Conservation (phyloP, 768 basidiomycete species). For the Ramaria sp. region DNA sequence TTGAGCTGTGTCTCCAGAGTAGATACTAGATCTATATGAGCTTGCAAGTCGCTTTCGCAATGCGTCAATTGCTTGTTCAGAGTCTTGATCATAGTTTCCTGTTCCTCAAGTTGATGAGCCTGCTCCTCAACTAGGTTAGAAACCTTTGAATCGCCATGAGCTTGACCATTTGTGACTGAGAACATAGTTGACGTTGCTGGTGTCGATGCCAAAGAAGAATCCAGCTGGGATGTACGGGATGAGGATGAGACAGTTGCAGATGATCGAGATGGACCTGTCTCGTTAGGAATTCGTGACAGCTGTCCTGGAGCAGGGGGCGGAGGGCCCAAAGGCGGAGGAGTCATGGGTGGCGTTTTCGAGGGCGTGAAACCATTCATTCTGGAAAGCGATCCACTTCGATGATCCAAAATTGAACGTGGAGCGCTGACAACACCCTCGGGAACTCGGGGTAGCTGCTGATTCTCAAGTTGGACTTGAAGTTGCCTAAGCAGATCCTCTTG, state of each 20-base stretch:
- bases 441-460: constrained; percentile 14
- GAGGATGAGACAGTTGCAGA: constrained; percentile 40
- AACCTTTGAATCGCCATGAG: constrained; percentile 44
- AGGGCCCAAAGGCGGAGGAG: constrained; percentile 79
- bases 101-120: constrained; percentile 66
- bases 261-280: constrained; percentile 45
- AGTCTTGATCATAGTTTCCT: constrained; percentile 86
- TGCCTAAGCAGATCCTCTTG: constrained; percentile 67
- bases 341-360: constrained; percentile 64
- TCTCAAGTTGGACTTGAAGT: constrained; percentile 50
- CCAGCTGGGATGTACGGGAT: constrained; percentile 60
- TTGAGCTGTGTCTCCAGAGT: constrained; percentile 79
- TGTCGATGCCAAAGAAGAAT: constrained; percentile 58
- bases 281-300: constrained; percentile 24
- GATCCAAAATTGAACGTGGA: constrained; percentile 34
- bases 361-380: constrained; percentile 54
- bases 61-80: constrained; percentile 91
- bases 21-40: constrained; percentile 81
- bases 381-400: constrained; percentile 34
- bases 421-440: constrained; percentile 35
- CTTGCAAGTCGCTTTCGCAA: constrained; percentile 83
- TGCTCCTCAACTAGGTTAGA: constrained; percentile 57
- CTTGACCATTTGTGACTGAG: constrained; percentile 24
- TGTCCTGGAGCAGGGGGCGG: constrained; percentile 67
- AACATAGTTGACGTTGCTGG: constrained; percentile 25